These are phyloP conservation scores for Globomyces sp. DNA, from an alignment of 371 early-diverging fungal species.

Conservation along the genomic window DNA sequence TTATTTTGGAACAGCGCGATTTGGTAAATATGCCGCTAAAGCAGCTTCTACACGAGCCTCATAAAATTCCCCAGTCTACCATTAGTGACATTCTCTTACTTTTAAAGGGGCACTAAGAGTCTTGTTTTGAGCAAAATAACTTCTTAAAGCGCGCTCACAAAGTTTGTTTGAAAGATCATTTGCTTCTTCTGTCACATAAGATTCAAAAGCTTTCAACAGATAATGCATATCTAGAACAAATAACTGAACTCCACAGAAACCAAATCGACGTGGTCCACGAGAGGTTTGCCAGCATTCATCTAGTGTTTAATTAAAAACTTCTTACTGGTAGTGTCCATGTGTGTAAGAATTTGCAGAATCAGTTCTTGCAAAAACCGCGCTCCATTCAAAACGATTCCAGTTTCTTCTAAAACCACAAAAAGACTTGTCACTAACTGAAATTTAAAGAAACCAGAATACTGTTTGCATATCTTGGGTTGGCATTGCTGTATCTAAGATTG, in stretches of 20 bases:
- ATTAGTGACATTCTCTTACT: conserved; percentile 14
- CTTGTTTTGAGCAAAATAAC: conserved; percentile 48
- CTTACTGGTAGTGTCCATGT: background rate
- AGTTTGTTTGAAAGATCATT: conserved; percentile 57
- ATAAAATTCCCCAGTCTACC: conserved; percentile 57
- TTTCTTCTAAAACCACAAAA: too few relatives aligned
- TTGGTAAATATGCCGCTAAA: conserved; percentile 24
- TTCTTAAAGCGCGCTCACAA: conserved; percentile 61
- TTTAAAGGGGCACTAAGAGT: conserved; percentile 33
- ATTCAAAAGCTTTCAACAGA: conserved; percentile 52
- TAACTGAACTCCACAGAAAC: conserved; percentile 64
- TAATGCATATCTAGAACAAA: conserved; percentile 70
- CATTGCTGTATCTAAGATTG: conserved; percentile 36
- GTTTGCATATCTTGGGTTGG: conserved; percentile 29
- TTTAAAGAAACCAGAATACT: too few relatives aligned
- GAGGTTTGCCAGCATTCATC: conserved; percentile 32
- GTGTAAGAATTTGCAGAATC: conserved; percentile 3
- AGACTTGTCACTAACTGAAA: too few relatives aligned
- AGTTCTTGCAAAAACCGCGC: background rate
- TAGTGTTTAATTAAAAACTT: background rate
- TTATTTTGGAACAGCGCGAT: background rate
- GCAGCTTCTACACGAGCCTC: conserved; percentile 52
- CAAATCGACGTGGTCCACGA: conserved; percentile 42
- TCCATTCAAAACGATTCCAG: background rate
- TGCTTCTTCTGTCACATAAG: conserved; percentile 50